Conservation (phyloP, 306 rosid species). For the Quercus robur region DNA sequence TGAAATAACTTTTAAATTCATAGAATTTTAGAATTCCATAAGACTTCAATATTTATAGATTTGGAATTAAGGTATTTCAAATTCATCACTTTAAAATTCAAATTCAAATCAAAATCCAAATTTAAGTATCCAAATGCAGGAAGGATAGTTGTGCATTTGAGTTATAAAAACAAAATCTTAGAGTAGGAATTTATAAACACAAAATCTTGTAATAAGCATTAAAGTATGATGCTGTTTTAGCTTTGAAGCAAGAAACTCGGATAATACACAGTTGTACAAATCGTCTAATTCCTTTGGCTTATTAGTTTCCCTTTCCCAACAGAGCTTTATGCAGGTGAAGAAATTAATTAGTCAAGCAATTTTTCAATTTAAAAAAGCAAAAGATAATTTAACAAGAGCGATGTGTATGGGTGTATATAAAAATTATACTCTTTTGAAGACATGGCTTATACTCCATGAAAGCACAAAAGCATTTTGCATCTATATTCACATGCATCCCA, state of each 20-base stretch:
- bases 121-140: no score
- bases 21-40: no score
- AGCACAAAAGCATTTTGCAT: not conserved
- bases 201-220: not conserved
- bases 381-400: not conserved
- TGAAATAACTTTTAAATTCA: no score
- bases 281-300: not conserved
- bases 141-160: not conserved
- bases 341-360: not conserved
- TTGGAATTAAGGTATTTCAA: no score
- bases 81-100: no score
- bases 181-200: not conserved
- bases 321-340: not conserved
- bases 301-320: not conserved
- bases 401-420: no score
- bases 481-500: not conserved
- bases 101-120: no score
- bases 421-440: not conserved
- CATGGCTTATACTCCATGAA: not conserved
- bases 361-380: not conserved
- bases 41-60: no score
- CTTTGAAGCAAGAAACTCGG: slow-evolving; percentile 1
- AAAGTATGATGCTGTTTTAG: not conserved
- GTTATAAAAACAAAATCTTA: not conserved
- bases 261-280: not conserved